Conservation (phyloP, 73 alveolate genomes). For the Tetrahymena borealis region DNA sequence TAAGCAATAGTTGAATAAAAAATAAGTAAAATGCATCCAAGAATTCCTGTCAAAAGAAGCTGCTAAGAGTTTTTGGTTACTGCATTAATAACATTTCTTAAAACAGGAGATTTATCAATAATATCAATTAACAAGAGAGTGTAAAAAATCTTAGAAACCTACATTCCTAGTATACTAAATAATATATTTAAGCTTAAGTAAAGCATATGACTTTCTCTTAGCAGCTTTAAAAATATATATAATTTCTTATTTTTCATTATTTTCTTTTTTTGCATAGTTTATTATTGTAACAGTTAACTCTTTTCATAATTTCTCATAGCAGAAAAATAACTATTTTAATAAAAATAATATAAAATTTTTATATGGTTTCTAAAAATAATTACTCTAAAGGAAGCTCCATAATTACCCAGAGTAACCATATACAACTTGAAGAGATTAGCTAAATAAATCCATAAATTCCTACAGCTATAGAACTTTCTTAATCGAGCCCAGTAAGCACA, state of each 20-base stretch:
- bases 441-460: not conserved
- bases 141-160: conserved; percentile 13
- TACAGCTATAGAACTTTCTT: not conserved
- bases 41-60: not conserved
- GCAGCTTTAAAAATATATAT: not conserved
- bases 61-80: not conserved
- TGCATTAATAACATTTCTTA: not conserved
- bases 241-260: not conserved
- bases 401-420: not conserved
- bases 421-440: not conserved
- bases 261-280: not conserved
- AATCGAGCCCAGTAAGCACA: not conserved
- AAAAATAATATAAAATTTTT: not conserved
- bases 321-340: not conserved
- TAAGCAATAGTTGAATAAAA: not conserved
- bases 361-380: not conserved
- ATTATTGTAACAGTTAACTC: not conserved
- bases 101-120: conserved; percentile 27
- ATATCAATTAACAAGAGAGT: conserved; percentile 28
- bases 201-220: conserved; percentile 18
- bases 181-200: conserved; percentile 11
- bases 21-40: not conserved
- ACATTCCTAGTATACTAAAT: conserved; percentile 3
- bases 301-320: not conserved
- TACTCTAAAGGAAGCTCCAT: not conserved